These are phyloP conservation scores for Candida pseudoviswanathii DNA, from an alignment of 1,139 yeast genomes.

Conservation along the genomic window DNA sequence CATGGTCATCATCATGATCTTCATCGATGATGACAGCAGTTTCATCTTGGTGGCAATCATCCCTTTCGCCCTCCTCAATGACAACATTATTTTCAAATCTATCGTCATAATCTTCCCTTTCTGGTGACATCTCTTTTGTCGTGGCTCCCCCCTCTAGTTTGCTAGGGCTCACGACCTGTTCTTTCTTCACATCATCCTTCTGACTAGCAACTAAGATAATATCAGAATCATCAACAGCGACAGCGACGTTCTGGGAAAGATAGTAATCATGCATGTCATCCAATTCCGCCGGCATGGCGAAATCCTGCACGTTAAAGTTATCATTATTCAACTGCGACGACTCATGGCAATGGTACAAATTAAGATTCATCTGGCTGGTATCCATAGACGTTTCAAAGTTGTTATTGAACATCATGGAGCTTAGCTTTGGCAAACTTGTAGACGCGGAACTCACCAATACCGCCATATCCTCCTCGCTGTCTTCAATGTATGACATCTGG, in stretches of 20 bases:
- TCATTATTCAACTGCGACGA: conserved; percentile 12
- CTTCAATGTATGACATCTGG: conserved; percentile 14
- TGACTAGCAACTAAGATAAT: conserved; percentile 5
- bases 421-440: conserved; percentile 6
- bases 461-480: conserved; percentile 19
- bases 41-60: no score
- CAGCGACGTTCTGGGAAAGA: conserved; percentile 10
- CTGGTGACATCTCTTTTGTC: not conserved
- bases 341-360: conserved; percentile 6
- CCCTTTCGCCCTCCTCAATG: conserved; percentile 5
- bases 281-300: conserved; percentile 8
- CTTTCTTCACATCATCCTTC: not conserved
- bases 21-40: no score
- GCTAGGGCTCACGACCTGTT: not conserved
- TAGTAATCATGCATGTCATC: conserved; percentile 7
- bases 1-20: no score
- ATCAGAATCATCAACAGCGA: conserved; percentile 7
- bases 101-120: conserved; percentile 10
- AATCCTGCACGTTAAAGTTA: conserved; percentile 15
- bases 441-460: conserved; percentile 3
- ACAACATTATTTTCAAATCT: conserved; percentile 11
- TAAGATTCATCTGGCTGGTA: not conserved
- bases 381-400: conserved; percentile 15
- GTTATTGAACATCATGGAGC: conserved; percentile 12
- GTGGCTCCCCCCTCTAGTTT: not conserved